Evolutionary conservation across 352 stramenopile species (phyloP).

Genomic region (Halophytophthora batemanensis): DNA sequence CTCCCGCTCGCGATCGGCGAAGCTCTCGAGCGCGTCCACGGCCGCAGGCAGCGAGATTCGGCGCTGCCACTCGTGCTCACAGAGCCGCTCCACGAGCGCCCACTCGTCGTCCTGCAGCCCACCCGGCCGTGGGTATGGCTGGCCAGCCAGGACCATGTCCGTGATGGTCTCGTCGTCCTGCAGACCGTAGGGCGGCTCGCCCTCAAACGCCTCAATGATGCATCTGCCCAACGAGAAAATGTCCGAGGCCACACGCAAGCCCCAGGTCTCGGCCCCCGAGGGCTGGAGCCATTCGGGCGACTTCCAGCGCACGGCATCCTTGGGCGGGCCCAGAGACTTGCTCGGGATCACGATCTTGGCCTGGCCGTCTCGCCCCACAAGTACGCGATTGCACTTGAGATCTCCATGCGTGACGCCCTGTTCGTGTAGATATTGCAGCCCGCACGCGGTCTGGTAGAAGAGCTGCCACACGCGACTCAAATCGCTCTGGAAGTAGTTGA

Average conservation of each 20-base stretch:
- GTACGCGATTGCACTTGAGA: slow-evolving; percentile 81
- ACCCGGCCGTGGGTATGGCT: slow-evolving; percentile 1
- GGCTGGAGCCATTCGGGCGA: slow-evolving; percentile 25
- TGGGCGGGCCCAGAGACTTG: slow-evolving; percentile 15
- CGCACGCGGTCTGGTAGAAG: slow-evolving; percentile 33
- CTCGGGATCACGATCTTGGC: slow-evolving; percentile 25
- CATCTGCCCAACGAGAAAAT: slow-evolving; percentile 22
- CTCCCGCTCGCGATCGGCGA: background rate
- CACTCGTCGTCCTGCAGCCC: slow-evolving; percentile 7
- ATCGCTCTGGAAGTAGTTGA: too few relatives aligned
- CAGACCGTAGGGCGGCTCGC: slow-evolving; percentile 8
- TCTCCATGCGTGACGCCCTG: slow-evolving; percentile 67
- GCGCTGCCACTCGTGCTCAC: too few relatives aligned
- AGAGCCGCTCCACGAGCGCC: slow-evolving; percentile 1
- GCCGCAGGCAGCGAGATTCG: too few relatives aligned
- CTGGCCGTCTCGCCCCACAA: slow-evolving; percentile 40
- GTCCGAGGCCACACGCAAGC: slow-evolving; percentile 17
- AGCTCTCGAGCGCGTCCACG: too few relatives aligned
- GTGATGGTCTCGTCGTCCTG: slow-evolving; percentile 7
- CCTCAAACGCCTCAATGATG: slow-evolving; percentile 11
- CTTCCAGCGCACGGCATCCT: slow-evolving; percentile 25
- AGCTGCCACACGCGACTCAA: background rate
- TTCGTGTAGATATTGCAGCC: slow-evolving; percentile 59
- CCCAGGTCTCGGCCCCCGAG: too few relatives aligned
- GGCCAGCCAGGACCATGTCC: background rate